Conservation (phyloP, 2,329 filamentous ascomycete genomes). For the Aureobasidium sp. region DNA sequence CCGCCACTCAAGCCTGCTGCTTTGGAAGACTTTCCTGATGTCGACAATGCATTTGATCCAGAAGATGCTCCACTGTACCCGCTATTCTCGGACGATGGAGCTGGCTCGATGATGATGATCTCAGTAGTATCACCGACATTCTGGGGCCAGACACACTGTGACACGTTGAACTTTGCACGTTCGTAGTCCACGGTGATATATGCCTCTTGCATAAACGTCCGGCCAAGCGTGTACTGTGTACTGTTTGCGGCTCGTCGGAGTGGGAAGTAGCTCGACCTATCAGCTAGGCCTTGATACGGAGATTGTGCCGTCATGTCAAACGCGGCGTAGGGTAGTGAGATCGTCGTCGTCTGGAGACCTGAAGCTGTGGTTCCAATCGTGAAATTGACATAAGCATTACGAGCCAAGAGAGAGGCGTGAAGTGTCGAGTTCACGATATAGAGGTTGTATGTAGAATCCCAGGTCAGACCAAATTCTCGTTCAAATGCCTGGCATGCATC, state of each 20-base stretch:
- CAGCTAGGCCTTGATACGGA: constrained; percentile 47
- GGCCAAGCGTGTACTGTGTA: constrained; percentile 55
- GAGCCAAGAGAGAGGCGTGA: constrained; percentile 27
- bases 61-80: constrained; percentile 4
- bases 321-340: constrained; percentile 43
- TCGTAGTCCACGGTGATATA: constrained; percentile 46
- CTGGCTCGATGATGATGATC: constrained; percentile 25
- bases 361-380: constrained; percentile 32
- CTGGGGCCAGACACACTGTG: constrained; percentile 28
- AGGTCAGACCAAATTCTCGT: constrained; percentile 32
- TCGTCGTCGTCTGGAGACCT: constrained; percentile 34
- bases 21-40: neutral
- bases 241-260: constrained; percentile 51
- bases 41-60: neutral
- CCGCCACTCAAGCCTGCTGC: constrained; percentile 27
- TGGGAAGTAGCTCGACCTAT: constrained; percentile 60
- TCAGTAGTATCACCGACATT: constrained; percentile 19
- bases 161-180: constrained; percentile 40
- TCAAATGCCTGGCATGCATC: constrained; percentile 31
- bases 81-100: constrained; percentile 3
- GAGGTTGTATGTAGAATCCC: constrained; percentile 29
- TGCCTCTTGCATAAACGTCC: constrained; percentile 64
- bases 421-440: constrained; percentile 34
- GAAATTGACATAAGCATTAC: constrained; percentile 40
- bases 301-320: constrained; percentile 41